phyloP scores from a whole-genome alignment of 768 basidiomycete species.

The Collybia nuda region DNA sequence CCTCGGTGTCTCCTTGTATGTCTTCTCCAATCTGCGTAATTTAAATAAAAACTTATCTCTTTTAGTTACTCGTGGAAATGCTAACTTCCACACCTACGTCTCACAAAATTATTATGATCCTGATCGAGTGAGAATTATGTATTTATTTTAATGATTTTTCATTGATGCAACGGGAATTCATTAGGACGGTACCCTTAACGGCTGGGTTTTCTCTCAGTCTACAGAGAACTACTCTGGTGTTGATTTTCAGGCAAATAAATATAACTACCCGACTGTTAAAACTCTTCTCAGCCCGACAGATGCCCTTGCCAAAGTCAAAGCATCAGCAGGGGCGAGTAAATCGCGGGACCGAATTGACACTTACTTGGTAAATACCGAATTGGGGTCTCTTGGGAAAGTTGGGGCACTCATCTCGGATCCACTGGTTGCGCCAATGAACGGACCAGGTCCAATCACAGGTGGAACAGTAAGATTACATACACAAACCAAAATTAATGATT shows the following conservation, averaged over 20 bases:
- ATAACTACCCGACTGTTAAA: conserved; percentile 28
- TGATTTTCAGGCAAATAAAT: conserved; percentile 27
- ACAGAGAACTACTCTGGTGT: conserved; percentile 30
- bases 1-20: conserved; percentile 25
- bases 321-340: conserved; percentile 30
- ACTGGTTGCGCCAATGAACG: conserved; percentile 25
- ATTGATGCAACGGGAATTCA: background rate
- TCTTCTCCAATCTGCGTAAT: background rate
- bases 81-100: conserved; percentile 34
- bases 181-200: conserved; percentile 28
- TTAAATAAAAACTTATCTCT: background rate
- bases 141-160: background rate
- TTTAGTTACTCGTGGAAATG: conserved; percentile 32
- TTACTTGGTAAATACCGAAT: conserved; percentile 30
- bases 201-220: conserved; percentile 23
- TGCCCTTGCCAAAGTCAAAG: conserved; percentile 25
- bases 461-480: conserved; percentile 22
- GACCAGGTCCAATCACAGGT: conserved; percentile 27
- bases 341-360: conserved; percentile 30
- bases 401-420: conserved; percentile 30
- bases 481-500: background rate
- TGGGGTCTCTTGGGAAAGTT: conserved; percentile 30
- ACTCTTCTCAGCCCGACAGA: conserved; percentile 28
- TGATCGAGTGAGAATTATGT: conserved; percentile 17
- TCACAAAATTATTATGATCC: conserved; percentile 34